Conservation (phyloP, 768 basidiomycete species). For the Lactarius akahatsu region DNA sequence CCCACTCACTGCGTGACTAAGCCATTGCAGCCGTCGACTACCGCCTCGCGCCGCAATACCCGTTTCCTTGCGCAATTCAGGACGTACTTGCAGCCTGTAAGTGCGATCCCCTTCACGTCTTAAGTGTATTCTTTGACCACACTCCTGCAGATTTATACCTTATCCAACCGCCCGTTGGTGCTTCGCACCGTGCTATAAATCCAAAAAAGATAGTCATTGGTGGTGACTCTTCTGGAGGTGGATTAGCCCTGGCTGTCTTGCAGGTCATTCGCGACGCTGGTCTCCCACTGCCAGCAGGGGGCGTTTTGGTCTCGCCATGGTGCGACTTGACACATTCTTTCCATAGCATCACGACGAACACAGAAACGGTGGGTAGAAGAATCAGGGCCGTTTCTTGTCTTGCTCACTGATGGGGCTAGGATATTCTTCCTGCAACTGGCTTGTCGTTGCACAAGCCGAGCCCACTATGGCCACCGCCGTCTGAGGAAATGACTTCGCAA, state of each 20-base stretch:
- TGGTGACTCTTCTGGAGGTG: constrained; percentile 93
- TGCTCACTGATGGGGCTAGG: constrained; percentile 43
- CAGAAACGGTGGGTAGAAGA: constrained; percentile 58
- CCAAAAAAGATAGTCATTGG: constrained; percentile 81
- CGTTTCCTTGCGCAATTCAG: constrained; percentile 89
- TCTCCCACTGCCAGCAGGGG: constrained; percentile 82
- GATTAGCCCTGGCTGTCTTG: constrained; percentile 75
- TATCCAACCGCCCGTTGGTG: constrained; percentile 77
- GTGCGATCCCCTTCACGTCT: constrained; percentile 29
- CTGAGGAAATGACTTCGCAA: constrained; percentile 56
- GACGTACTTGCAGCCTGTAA: constrained; percentile 84
- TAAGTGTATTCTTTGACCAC: background rate
- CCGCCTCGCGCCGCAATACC: constrained; percentile 90
- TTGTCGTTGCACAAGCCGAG: constrained; percentile 77
- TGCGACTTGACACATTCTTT: constrained; percentile 91
- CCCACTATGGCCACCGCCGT: constrained; percentile 73
- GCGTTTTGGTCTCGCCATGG: constrained; percentile 89
- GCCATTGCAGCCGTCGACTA: constrained; percentile 61
- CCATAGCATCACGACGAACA: constrained; percentile 81
- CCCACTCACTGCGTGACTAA: background rate
- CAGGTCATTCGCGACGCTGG: constrained; percentile 83
- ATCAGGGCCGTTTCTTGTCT: background rate
- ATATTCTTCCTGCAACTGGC: constrained; percentile 73
- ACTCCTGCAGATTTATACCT: constrained; percentile 75
- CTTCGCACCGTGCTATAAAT: constrained; percentile 73